Conservation (phyloP, 2,329 filamentous ascomycete genomes). For the Fusarium sp. region DNA sequence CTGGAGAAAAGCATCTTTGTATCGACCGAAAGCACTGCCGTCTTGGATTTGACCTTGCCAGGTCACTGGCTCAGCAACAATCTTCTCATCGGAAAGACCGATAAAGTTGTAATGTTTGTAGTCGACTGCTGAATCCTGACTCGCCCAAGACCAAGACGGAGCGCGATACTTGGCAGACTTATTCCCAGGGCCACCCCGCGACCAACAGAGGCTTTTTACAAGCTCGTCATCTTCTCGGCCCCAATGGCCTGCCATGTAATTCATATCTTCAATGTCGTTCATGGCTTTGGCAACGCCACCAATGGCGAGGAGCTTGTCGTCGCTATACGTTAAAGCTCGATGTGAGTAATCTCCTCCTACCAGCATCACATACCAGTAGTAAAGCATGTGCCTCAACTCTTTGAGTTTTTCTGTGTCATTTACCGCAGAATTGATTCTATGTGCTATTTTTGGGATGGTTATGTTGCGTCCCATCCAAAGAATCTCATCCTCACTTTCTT, state of each 20-base stretch:
- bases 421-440: neutral
- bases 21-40: slow-evolving; percentile 2
- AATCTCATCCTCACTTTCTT: slow-evolving; percentile 10
- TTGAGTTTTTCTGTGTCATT: neutral
- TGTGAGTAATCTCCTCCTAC: slow-evolving; percentile 13
- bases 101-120: neutral
- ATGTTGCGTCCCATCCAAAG: neutral
- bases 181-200: neutral
- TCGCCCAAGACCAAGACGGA: slow-evolving; percentile 20
- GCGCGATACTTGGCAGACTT: slow-evolving; percentile 8
- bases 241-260: slow-evolving; percentile 18
- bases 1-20: slow-evolving; percentile 1
- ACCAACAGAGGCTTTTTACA: slow-evolving; percentile 9
- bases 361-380: slow-evolving; percentile 11
- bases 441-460: neutral
- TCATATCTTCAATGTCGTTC: neutral
- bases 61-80: neutral
- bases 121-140: slow-evolving; percentile 4
- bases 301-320: slow-evolving; percentile 18
- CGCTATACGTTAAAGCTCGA: neutral
- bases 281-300: neutral
- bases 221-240: slow-evolving; percentile 7
- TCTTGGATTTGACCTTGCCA: neutral
- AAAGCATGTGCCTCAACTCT: slow-evolving; percentile 1
- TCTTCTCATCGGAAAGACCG: rapidly evolving